Conservation (phyloP, 2,329 filamentous ascomycete species). For the Rasamsonia emersonii region DNA sequence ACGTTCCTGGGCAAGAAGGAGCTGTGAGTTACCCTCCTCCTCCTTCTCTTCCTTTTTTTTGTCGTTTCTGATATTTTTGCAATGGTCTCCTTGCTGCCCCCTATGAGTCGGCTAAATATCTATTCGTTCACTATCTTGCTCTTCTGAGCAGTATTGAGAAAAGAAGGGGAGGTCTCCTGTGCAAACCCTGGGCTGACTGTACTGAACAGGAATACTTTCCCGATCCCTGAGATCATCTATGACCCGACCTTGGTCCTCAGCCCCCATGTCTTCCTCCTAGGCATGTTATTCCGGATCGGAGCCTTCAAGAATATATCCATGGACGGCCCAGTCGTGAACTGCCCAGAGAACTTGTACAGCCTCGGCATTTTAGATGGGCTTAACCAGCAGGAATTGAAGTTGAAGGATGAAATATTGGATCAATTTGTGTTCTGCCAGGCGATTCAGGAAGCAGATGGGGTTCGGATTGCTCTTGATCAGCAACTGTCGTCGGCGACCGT, state of each 20-base stretch:
- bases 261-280: constrained; percentile 20
- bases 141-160: too few relatives aligned
- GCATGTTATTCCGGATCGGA: constrained; percentile 23
- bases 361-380: constrained; percentile 22
- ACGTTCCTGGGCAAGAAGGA: constrained; percentile 11
- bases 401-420: constrained; percentile 24
- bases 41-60: too few relatives aligned
- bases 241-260: constrained; percentile 25
- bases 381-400: constrained; percentile 23
- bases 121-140: too few relatives aligned
- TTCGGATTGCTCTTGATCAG: constrained; percentile 19
- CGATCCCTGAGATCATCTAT: constrained; percentile 23
- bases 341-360: constrained; percentile 25
- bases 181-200: constrained; percentile 1
- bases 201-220: constrained; percentile 19
- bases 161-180: too few relatives aligned
- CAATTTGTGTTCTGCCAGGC: constrained; percentile 24
- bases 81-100: too few relatives aligned
- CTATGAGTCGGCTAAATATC: too few relatives aligned
- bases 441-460: constrained; percentile 13
- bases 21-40: too few relatives aligned
- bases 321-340: constrained; percentile 19
- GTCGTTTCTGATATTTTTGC: too few relatives aligned
- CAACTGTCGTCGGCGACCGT: constrained; percentile 16
- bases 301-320: constrained; percentile 21